Percentiles rank a stretch among this genome's conserved stretches.
These are phyloP conservation scores for Ensete glaucum DNA, from an alignment of 176 grass and related monocot genomes.

Conservation along the genomic window DNA sequence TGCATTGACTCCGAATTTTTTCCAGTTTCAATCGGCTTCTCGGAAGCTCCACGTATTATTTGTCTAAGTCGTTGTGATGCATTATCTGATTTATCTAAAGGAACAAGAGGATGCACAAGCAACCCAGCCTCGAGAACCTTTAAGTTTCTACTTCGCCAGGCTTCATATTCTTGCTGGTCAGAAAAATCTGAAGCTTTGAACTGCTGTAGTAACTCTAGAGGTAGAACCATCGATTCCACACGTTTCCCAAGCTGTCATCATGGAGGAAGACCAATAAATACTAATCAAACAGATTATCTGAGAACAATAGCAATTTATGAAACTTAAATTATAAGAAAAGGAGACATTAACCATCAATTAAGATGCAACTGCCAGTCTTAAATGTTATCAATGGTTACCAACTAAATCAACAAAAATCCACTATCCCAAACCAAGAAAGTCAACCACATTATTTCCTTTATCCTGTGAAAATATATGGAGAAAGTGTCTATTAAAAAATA, in stretches of 20 bases:
- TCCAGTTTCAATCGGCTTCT: constrained; percentile 81
- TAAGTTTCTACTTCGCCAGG: constrained; percentile 72
- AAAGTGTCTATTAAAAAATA: no score
- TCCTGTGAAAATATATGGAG: not conserved
- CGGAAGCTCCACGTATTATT: constrained; percentile 59
- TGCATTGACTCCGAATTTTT: constrained; percentile 93
- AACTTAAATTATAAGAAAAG: not conserved
- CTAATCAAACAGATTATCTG: not conserved
- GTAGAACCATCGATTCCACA: constrained; percentile 73
- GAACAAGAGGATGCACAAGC: constrained; percentile 61
- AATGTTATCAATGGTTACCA: not conserved
- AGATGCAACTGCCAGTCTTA: no score
- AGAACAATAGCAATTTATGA: not conserved
- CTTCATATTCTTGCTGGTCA: constrained; percentile 66
- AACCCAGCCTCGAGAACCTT: constrained; percentile 85
- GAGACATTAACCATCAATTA: not conserved
- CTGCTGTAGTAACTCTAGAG: constrained; percentile 90
- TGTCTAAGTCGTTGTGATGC: constrained; percentile 67
- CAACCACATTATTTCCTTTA: not conserved
- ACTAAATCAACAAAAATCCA: not conserved
- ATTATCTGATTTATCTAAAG: constrained; percentile 61
- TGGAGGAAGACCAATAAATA: not conserved
- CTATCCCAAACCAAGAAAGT: not conserved
- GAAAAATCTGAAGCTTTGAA: constrained; percentile 88
- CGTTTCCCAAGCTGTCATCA: constrained; percentile 69